Base-by-base conservation (phyloP, 306 rosid species). In the Ormosia semicastrata region DNA sequence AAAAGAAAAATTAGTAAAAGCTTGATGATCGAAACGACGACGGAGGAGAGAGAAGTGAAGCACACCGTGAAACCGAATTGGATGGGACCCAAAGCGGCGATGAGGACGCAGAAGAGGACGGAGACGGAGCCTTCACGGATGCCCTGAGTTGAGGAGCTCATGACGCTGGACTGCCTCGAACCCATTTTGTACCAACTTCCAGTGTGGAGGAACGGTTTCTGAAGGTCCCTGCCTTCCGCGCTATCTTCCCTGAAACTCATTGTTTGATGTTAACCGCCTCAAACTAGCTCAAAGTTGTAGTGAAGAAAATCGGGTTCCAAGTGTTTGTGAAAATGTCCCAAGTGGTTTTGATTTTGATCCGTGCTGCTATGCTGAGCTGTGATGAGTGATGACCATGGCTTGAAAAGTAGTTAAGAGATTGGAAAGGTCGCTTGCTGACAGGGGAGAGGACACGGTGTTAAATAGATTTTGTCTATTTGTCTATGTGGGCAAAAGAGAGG, bases 131-230 rank as follows among this genome's bases (percentile, higher is more conserved):
- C 91, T 9, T 93, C 97, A 3, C 98, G 94, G 17, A 91, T 74
- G 33, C 76, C 84, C 65, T 88, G 92, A 34, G 91, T 39, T 2
- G 97, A 76, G 15, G 98, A 93, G 11, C 86, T 69, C 79, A 88
- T 56, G 64, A 86, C 52, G 73, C 97, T 90, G 53, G 94, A 89
- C 57, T 91, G 97, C 79, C 97, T 85, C 0, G 97, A 91, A 46
- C 92, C 88, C 93, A 93, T 89, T 60, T 89, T 85, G 81, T 93
- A 93, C 98, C 98, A 93, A 76, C 98, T 93, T 30, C 98, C 98
- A 0, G 97, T 91, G 62, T 93, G 93, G 36, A 93, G 89, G 68
- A 93, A 91, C 41, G 98, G 98, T 86, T 91, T 91, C 84, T 85
- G 82, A 73, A 89, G 94, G n/a, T 88, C 94, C 73, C 86, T 85